Evolutionary conservation across 352 stramenopile species (phyloP).

Genomic region (Pythium brachiatum): DNA sequence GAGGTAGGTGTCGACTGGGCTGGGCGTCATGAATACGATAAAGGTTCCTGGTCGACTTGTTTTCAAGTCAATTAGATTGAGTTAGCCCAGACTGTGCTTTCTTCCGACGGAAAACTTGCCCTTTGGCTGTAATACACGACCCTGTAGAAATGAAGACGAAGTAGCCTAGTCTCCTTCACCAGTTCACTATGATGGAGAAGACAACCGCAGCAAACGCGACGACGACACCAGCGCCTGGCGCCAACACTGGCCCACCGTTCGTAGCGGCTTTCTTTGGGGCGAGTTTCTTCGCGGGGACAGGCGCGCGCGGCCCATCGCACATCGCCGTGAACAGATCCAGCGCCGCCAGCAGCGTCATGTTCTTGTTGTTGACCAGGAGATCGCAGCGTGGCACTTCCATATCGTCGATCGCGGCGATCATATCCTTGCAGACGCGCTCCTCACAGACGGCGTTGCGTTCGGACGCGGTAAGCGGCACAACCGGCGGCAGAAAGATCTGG

Average conservation of each 20-base stretch:
- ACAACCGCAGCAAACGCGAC: not conserved
- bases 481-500: conserved; percentile 40
- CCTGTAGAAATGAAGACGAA: too few species aligned
- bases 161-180: not conserved
- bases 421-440: conserved; percentile 39
- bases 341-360: conserved; percentile 49
- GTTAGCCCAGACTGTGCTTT: too few species aligned
- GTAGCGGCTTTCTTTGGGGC: not conserved
- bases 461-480: conserved; percentile 23
- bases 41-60: too few species aligned
- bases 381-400: conserved; percentile 56
- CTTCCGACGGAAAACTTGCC: not conserved
- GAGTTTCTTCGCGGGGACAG: not conserved
- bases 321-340: conserved; percentile 45
- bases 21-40: too few species aligned
- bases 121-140: too few species aligned
- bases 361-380: conserved; percentile 38
- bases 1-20: too few species aligned
- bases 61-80: too few species aligned
- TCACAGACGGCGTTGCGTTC: conserved; percentile 41
- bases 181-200: not conserved
- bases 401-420: conserved; percentile 59
- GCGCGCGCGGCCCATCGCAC: conserved; percentile 34
- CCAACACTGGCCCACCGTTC: not conserved
- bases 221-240: not conserved